Evolutionary conservation across 1,284 basidiomycete species (phyloP).

Genomic region (Tilletia horrida): DNA sequence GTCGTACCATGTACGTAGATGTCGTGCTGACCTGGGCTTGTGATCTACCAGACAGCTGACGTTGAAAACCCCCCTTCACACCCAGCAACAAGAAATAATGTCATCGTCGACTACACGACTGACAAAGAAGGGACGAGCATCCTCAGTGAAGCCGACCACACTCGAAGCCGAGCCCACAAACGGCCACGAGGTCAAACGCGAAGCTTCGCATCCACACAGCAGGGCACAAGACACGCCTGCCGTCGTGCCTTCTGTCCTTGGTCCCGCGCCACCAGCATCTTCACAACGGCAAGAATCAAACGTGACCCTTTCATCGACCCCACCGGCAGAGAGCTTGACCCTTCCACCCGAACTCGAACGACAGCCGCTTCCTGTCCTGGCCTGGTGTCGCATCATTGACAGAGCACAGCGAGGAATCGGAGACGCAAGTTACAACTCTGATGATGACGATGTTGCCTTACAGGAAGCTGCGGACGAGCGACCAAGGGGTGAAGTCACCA

Average conservation of each 20-base stretch:
- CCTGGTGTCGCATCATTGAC: slow-evolving; percentile 46
- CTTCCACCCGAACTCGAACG: not conserved
- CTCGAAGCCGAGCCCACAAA: not conserved
- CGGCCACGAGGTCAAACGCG: not conserved
- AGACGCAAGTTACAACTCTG: slow-evolving; percentile 46
- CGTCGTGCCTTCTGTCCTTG: not conserved
- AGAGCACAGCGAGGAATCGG: slow-evolving; percentile 44
- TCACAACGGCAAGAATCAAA: not conserved
- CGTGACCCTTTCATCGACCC: not conserved
- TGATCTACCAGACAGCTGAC: no score
- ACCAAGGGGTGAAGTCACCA: not conserved
- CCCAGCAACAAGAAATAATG: no score
- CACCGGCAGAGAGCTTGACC: not conserved
- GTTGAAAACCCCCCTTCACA: no score
- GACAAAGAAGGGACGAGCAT: slow-evolving; percentile 8
- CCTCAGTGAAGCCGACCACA: slow-evolving; percentile 1
- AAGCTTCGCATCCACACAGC: no score
- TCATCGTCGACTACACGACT: no score
- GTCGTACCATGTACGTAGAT: no score
- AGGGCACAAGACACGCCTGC: not conserved
- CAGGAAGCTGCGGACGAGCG: slow-evolving; percentile 33
- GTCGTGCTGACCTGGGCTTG: no score
- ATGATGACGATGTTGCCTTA: slow-evolving; percentile 39
- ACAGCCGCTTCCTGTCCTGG: slow-evolving; percentile 29
- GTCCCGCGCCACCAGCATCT: not conserved